Evolutionary conservation across 495 filamentous ascomycete genomes (phyloP), one percentile per base, ranked within the genome.

Genomic region (Endocarpon pusillum): DNA sequence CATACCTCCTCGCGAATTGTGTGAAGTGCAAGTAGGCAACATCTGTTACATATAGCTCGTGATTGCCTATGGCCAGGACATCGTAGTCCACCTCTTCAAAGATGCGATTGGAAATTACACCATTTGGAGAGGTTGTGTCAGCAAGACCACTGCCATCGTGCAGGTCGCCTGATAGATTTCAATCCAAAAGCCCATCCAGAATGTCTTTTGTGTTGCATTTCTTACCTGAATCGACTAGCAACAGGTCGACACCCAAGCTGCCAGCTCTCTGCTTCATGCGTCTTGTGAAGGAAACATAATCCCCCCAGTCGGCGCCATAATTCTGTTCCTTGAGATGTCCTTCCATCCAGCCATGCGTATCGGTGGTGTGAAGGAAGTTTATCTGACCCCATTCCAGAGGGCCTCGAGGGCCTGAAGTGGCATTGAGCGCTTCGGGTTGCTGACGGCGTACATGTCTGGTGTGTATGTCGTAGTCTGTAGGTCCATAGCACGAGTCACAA

Each of bases 341-440:
- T 45, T 61, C 59, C 2, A 58, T 47, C 60, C 59, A 62, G 10
- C 60, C 60, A 43, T 64, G 60, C 7, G 51, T 56, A 36, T 62
- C 60, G 1, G 57, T 61, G 1, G 57, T 64, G 28, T 62, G 60
- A 11, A 62, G 40, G 31, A 62, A 57, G 34, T 64, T 64, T 32
- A 64, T 38, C 37, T 62, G 49, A 15, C 60, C 59, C 57, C 60
- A 64, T 44, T 53, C 50, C 3, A 64, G 40, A 19, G 52, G 57
- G 3, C 40, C 47, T 23, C 42, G 47, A 19, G 61, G 58, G 15
- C 39, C 17, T 11, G 47, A 45, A 3, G 46, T 49, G n/a, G 59
- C 55, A 36, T 52, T 48, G 20, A 46, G 44, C 9, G 59, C 52
- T 29, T 57, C 61, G 5, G 64, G 66, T 36, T 70, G 64, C 56